Conservation (phyloP, 202 grass and related monocot genomes). For the Carex arenaria region DNA sequence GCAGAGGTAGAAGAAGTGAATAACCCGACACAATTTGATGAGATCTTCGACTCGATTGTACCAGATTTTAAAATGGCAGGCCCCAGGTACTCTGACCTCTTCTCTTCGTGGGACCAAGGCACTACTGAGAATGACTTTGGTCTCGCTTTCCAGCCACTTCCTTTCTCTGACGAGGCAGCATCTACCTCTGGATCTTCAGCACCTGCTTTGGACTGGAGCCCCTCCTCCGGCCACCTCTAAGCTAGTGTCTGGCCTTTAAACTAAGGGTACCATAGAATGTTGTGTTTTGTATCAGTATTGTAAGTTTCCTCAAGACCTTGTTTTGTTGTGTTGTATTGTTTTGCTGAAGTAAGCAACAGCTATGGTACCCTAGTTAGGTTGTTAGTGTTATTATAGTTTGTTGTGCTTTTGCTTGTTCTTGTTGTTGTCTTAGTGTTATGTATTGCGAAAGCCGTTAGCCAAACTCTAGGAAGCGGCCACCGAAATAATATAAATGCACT, state of each 20-base stretch:
- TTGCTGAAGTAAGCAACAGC: background rate
- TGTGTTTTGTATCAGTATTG: conserved; percentile 17
- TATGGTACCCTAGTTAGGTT: background rate
- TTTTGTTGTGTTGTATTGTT: background rate
- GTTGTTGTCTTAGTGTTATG: conserved; percentile 14
- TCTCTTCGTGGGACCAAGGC: conserved; percentile 51
- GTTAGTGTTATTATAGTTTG: background rate
- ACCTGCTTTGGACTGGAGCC: conserved; percentile 42
- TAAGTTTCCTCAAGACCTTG: conserved; percentile 11
- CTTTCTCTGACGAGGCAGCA: conserved; percentile 31
- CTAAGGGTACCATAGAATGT: background rate
- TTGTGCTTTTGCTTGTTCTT: background rate
- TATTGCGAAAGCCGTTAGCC: conserved; percentile 1
- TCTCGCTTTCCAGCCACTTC: conserved; percentile 29
- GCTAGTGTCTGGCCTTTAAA: background rate
- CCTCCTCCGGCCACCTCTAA: conserved; percentile 21
- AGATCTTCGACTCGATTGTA: conserved; percentile 73
- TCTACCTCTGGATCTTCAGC: conserved; percentile 22
- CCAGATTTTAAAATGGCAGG: conserved; percentile 69
- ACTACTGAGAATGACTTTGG: conserved; percentile 33
- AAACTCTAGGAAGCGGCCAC: background rate
- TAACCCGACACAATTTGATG: conserved; percentile 44
- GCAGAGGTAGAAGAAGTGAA: conserved; percentile 25
- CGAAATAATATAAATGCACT: conserved; percentile 5
- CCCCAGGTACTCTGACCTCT: conserved; percentile 82